A percentile compares a stretch with the other conserved stretches of the same genome.
phyloP scores from a whole-genome alignment of 2,329 filamentous ascomycete genomes.

The Penicillium sp. region DNA sequence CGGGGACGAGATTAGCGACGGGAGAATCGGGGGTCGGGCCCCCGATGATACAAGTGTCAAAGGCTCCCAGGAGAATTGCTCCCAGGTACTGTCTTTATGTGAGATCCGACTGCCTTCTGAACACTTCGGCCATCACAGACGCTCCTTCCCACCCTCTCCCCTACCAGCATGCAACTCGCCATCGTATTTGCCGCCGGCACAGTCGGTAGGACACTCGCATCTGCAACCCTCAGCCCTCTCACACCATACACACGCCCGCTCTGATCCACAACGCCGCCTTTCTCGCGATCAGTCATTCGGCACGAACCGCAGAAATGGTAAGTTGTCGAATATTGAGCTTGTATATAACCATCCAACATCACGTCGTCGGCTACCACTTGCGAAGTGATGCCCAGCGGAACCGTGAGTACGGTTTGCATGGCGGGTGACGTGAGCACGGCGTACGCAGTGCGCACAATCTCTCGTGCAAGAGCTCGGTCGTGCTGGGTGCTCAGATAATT shows the following conservation, averaged over 20 bases:
- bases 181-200: conserved; percentile 15
- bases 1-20: too few species aligned
- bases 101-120: conserved; percentile 4
- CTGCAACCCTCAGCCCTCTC: conserved; percentile 9
- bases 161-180: conserved; percentile 14
- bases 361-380: conserved; percentile 6
- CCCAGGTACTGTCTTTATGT: background rate
- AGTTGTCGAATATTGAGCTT: conserved; percentile 13
- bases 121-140: conserved; percentile 10
- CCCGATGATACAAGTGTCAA: too few species aligned
- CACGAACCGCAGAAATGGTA: conserved; percentile 15
- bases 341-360: conserved; percentile 10
- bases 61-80: too few species aligned
- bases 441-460: conserved; percentile 9
- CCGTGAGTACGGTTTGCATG: conserved; percentile 12
- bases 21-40: too few species aligned
- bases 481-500: conserved; percentile 6
- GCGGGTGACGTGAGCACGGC: conserved; percentile 8
- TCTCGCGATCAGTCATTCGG: conserved; percentile 7
- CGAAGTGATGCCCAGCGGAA: conserved; percentile 6
- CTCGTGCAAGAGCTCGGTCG: conserved; percentile 1
- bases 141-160: conserved; percentile 10
- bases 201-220: conserved; percentile 17
- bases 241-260: conserved; percentile 14
- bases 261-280: conserved; percentile 16